phyloP scores from a whole-genome alignment of 148 eudicot genomes.

The Gaultheria prostrata region DNA sequence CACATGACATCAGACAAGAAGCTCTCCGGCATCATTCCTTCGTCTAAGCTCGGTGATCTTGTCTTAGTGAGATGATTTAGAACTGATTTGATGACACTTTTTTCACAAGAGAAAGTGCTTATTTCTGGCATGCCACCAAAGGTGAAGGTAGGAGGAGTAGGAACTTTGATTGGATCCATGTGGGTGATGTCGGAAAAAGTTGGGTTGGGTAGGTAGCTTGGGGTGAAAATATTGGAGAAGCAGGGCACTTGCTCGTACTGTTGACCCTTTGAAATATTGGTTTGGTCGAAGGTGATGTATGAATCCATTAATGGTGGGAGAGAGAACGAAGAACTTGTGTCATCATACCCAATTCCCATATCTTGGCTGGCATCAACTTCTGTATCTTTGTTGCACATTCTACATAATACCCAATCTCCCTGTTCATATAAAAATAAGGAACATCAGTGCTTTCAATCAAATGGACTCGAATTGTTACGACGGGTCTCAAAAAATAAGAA shows the following conservation, averaged over 20 bases:
- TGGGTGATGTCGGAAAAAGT: conserved; percentile 23
- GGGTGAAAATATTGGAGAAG: conserved; percentile 36
- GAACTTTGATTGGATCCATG: conserved; percentile 16
- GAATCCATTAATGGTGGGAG: conserved; percentile 46
- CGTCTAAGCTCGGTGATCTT: conserved; percentile 43
- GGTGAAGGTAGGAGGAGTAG: conserved; percentile 6
- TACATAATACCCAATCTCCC: conserved; percentile 50
- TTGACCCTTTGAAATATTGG: neutral
- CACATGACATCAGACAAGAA: conserved; percentile 65
- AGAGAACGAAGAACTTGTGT: conserved; percentile 31
- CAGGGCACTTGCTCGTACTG: conserved; percentile 45
- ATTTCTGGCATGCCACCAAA: conserved; percentile 17
- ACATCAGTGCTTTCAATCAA: neutral
- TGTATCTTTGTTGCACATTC: conserved; percentile 37
- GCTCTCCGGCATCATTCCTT: conserved; percentile 47
- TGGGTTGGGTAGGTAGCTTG: conserved; percentile 24
- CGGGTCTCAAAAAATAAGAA: neutral
- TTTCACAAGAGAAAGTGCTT: conserved; percentile 37
- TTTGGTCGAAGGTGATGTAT: conserved; percentile 29
- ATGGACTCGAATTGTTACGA: neutral
- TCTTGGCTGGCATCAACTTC: conserved; percentile 25
- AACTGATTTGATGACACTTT: conserved; percentile 45
- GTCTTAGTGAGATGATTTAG: conserved; percentile 50
- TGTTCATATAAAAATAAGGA: conserved; percentile 1
- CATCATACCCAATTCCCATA: conserved; percentile 15